Evolutionary conservation across 1,284 basidiomycete species (phyloP).

Genomic region (Hypsizygus ulmarius): DNA sequence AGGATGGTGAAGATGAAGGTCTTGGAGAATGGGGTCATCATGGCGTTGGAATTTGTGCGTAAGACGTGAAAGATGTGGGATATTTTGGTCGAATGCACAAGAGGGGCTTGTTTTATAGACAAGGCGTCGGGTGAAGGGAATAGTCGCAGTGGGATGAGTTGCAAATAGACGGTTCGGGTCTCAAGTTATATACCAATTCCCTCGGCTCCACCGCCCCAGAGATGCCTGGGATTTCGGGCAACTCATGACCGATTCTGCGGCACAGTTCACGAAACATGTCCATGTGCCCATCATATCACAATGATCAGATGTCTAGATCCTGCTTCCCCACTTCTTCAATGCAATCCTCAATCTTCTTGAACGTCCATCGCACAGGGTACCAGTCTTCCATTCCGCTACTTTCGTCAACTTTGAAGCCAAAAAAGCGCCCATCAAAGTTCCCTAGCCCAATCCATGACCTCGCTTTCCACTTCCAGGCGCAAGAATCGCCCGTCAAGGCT

Average conservation of each 20-base stretch:
- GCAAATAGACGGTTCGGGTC: constrained; percentile 10
- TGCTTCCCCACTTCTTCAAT: constrained; percentile 3
- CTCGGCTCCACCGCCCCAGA: constrained; percentile 13
- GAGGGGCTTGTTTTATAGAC: not conserved
- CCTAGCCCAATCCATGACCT: not conserved
- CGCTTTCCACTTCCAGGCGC: not conserved
- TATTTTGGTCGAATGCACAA: too few species aligned
- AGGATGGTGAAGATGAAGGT: constrained; percentile 19
- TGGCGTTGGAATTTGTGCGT: constrained; percentile 1
- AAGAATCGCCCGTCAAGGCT: not conserved
- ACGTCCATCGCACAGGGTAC: constrained; percentile 3
- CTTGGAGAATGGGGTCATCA: constrained; percentile 11
- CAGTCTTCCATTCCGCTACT: constrained; percentile 14
- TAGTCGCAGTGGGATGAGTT: constrained; percentile 5
- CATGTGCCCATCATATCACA: not conserved
- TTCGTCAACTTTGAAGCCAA: constrained; percentile 16
- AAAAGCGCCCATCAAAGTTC: not conserved
- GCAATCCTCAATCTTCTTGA: constrained; percentile 5
- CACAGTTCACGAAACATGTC: not conserved
- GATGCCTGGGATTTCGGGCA: constrained; percentile 8
- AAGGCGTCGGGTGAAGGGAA: not conserved
- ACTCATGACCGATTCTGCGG: not conserved
- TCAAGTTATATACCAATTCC: constrained; percentile 12
- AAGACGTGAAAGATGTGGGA: not conserved
- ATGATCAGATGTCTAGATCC: constrained; percentile 7